Percentiles rank a stretch among this genome's conserved stretches.
These are phyloP conservation scores for Macadamia tetraphylla DNA, from an alignment of 164 flowering plant genomes.

Conservation along the genomic window DNA sequence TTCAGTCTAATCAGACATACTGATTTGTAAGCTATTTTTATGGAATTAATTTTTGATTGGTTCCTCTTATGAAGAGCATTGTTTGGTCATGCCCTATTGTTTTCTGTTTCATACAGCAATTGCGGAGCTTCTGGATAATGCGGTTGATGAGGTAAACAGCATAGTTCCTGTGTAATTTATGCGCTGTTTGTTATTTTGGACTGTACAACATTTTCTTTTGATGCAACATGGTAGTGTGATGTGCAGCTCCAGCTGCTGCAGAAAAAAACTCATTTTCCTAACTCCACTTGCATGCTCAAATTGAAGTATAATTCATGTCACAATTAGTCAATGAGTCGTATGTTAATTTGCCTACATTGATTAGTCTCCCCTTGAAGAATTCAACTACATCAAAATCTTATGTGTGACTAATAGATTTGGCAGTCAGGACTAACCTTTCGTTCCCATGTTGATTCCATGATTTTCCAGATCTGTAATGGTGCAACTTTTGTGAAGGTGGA, in stretches of 20 bases:
- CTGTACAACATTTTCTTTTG: not conserved
- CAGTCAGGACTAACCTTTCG: too few relatives aligned
- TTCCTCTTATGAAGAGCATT: too few relatives aligned
- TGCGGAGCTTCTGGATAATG: slow-evolving; percentile 91
- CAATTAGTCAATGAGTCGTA: not conserved
- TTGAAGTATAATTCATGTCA: not conserved
- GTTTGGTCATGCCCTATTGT: not conserved
- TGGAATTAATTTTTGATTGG: too few relatives aligned
- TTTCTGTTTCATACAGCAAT: slow-evolving; percentile 51
- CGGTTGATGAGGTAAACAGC: slow-evolving; percentile 75
- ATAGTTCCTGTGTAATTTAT: not conserved
- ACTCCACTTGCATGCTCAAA: not conserved
- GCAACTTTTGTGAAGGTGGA: slow-evolving; percentile 89
- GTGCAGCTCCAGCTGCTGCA: not conserved
- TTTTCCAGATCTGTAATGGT: slow-evolving; percentile 60
- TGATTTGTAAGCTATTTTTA: too few relatives aligned
- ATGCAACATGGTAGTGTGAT: not conserved
- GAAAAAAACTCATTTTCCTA: not conserved
- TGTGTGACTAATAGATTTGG: not conserved
- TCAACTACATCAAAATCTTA: slow-evolving; percentile 1
- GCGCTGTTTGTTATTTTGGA: not conserved
- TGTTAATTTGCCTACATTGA: not conserved
- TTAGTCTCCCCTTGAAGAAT: not conserved
- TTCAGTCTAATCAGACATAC: too few relatives aligned
- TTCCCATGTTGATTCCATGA: not conserved